Evolutionary conservation across 2,329 filamentous ascomycete species (phyloP).

Genomic region (Scytalidium sp.): DNA sequence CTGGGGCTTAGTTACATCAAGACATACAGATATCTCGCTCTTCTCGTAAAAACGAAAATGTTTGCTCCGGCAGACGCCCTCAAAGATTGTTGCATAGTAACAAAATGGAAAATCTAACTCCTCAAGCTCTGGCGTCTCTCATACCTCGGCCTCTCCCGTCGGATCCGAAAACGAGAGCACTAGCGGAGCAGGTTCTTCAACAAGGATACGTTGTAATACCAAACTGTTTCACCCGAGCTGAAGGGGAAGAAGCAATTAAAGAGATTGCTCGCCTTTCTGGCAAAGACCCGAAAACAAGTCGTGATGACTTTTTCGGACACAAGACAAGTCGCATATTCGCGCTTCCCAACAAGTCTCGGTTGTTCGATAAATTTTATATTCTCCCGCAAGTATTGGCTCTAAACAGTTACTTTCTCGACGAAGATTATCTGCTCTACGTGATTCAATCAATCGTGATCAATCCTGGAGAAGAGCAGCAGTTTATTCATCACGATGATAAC

Average conservation of each 20-base stretch:
- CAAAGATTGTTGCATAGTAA: too few relatives aligned
- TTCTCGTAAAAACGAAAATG: too few relatives aligned
- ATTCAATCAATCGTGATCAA: conserved; percentile 32
- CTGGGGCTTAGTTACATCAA: too few relatives aligned
- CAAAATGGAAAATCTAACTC: neutral
- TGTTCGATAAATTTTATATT: conserved; percentile 29
- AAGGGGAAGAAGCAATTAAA: conserved; percentile 23
- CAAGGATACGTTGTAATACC: conserved; percentile 30
- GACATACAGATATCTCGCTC: too few relatives aligned
- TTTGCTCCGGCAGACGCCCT: too few relatives aligned
- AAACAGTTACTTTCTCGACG: conserved; percentile 31
- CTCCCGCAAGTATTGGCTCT: conserved; percentile 29
- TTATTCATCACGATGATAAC: conserved; percentile 22
- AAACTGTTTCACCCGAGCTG: conserved; percentile 21
- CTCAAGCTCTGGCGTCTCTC: conserved; percentile 45
- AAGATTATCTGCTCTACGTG: conserved; percentile 25
- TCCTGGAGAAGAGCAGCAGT: conserved; percentile 26
- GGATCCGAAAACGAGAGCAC: neutral
- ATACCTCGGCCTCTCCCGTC: conserved; percentile 28
- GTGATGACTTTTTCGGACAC: conserved; percentile 28
- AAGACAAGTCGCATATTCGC: conserved; percentile 31
- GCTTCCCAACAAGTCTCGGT: conserved; percentile 29
- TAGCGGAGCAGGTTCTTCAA: conserved; percentile 21
- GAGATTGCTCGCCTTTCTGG: conserved; percentile 28
- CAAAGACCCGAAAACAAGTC: conserved; percentile 18